phyloP scores from a whole-genome alignment of 805 yeast species.

The Brettanomyces nanus region DNA sequence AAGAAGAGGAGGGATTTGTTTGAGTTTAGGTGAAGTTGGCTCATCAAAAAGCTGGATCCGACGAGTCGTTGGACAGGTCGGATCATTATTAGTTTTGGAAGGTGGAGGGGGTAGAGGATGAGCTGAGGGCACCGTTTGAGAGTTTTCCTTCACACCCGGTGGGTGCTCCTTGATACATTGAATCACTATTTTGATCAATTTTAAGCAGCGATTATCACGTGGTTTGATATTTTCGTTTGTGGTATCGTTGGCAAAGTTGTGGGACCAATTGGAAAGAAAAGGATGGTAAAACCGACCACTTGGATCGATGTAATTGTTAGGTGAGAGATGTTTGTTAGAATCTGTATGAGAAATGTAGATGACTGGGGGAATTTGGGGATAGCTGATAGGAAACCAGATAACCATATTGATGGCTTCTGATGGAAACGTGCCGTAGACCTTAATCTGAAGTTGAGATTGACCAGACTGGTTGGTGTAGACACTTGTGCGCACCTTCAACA shows the following conservation, averaged over 20 bases:
- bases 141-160: conserved; percentile 7
- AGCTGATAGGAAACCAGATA: conserved; percentile 68
- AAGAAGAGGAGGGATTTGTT: conserved; percentile 15
- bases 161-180: conserved; percentile 13
- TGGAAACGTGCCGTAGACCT: conserved; percentile 47
- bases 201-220: conserved; percentile 20
- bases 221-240: conserved; percentile 20
- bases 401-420: conserved; percentile 33
- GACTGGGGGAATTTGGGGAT: conserved; percentile 65
- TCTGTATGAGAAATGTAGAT: conserved; percentile 49
- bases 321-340: conserved; percentile 32
- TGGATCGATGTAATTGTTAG: conserved; percentile 60
- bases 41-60: not conserved
- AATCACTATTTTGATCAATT: conserved; percentile 14
- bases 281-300: conserved; percentile 72
- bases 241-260: conserved; percentile 10
- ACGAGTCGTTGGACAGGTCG: not conserved
- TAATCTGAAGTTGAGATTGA: conserved; percentile 47
- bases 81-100: not conserved
- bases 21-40: not conserved
- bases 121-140: not conserved
- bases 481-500: conserved; percentile 63
- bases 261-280: conserved; percentile 49
- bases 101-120: not conserved
- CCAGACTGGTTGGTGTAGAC: conserved; percentile 55